Evolutionary conservation across 2,329 filamentous ascomycete species (phyloP), one percentile per base, ranked within the genome.

Genomic region (Calonectria honghensis): DNA sequence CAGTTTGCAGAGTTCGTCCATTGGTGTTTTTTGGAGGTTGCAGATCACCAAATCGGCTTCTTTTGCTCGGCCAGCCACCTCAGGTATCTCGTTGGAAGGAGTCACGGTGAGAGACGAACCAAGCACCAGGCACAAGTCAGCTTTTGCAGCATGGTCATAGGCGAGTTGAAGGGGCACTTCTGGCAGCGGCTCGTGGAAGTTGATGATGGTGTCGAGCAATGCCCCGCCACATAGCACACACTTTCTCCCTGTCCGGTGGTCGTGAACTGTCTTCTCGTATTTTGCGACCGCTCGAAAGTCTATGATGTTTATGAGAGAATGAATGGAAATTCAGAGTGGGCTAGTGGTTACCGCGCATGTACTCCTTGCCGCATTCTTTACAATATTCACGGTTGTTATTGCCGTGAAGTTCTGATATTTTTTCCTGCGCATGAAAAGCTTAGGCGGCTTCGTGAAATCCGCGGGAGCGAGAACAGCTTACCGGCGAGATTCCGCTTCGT

Each of bases 311-410:
- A 6, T 4, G 1, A 1, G 3, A 37, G 5, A 1, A 2, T 7
- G 14, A 6, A 11, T 1, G 3, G 6, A 14, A 20, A 27, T n/a
- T 10, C 6, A 4, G 20, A 32, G 9, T 39, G 4, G 7, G 4
- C 16, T 0, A 2, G 0, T 4, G 32, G n/a, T 41, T 77, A 86
- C 85, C 86, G 20, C 87, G 83, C 16, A 89, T 83, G 32, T 87
- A 89, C 68, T 89, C 86, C 37, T 88, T 87, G 0, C 84, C 84
- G 45, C 87, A 89, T 13, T 85, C 83, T 52, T 84, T 83, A 75
- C 87, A 89, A 35, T 80, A 85, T 68, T 89, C 87, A 0, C 84
- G 83, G 52, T 88, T 89, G 45, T 83, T 88, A 59, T 89, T 89
- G 0, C 87, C 87, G 37, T 89, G 87, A 0, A 89, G 82, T 70